These are phyloP conservation scores for Epichloe hybrida DNA, from an alignment of 2,329 filamentous ascomycete species.

Conservation along the genomic window DNA sequence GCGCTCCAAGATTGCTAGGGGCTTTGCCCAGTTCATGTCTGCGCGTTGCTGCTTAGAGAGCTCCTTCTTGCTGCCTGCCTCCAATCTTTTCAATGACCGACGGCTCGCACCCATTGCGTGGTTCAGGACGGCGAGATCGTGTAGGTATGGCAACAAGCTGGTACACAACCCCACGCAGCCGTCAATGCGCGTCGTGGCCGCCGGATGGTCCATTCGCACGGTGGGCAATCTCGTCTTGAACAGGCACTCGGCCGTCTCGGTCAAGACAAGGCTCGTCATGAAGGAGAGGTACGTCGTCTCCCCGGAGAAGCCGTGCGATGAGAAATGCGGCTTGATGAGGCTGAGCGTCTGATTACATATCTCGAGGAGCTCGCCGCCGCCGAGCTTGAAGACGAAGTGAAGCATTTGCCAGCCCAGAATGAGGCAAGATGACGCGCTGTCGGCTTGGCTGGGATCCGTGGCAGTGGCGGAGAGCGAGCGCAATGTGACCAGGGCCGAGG, in stretches of 20 bases:
- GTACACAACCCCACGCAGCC: conserved; percentile 14
- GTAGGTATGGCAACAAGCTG: conserved; percentile 12
- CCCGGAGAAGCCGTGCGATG: conserved; percentile 2
- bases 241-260: conserved; percentile 13
- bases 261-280: conserved; percentile 9
- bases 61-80: background rate
- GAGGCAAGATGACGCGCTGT: conserved; percentile 9
- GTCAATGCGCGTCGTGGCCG: conserved; percentile 9
- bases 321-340: conserved; percentile 8
- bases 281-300: conserved; percentile 6
- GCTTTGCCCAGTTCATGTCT: background rate
- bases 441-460: background rate
- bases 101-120: conserved; percentile 5
- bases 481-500: conserved; percentile 8
- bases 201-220: conserved; percentile 8
- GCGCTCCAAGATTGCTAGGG: conserved; percentile 7
- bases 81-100: background rate
- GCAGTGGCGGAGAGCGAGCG: conserved; percentile 6
- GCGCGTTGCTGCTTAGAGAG: background rate
- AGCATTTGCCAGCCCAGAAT: conserved; percentile 10
- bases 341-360: conserved; percentile 11
- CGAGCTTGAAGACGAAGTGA: conserved; percentile 9
- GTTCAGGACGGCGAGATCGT: conserved; percentile 14
- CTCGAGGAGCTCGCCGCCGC: conserved; percentile 4
- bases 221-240: conserved; percentile 11